Percentiles rank a stretch among this genome's conserved stretches.
These are phyloP conservation scores for Russula ochroleuca DNA, from an alignment of 768 basidiomycete species.

Conservation along the genomic window DNA sequence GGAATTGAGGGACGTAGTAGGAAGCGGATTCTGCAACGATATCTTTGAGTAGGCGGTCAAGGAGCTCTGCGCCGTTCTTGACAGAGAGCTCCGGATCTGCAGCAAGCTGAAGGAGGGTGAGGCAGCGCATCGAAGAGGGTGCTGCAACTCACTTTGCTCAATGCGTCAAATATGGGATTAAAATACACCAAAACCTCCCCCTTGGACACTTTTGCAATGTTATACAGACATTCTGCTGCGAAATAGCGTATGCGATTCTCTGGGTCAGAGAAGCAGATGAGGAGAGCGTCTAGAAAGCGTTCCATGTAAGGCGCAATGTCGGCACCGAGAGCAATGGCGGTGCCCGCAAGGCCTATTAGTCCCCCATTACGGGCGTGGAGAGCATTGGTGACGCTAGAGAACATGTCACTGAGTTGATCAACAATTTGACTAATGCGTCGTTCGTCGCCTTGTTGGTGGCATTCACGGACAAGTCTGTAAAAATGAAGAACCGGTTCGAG, in stretches of 20 bases:
- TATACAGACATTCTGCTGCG: slow-evolving; percentile 96
- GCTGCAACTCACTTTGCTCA: slow-evolving; percentile 75
- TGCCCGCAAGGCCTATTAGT: slow-evolving; percentile 91
- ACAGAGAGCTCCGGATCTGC: slow-evolving; percentile 95
- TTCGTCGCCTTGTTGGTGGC: slow-evolving; percentile 74
- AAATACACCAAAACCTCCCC: slow-evolving; percentile 96
- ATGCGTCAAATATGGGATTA: slow-evolving; percentile 95
- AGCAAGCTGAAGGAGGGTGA: slow-evolving; percentile 59
- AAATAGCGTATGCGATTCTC: slow-evolving; percentile 97
- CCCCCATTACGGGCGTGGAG: slow-evolving; percentile 92
- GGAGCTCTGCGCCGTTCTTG: slow-evolving; percentile 95
- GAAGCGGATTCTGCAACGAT: slow-evolving; percentile 97
- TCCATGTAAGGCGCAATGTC: slow-evolving; percentile 94
- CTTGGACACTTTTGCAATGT: slow-evolving; percentile 95
- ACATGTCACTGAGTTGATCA: slow-evolving; percentile 93
- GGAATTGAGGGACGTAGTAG: slow-evolving; percentile 85
- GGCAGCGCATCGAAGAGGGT: background rate
- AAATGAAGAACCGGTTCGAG: slow-evolving; percentile 4
- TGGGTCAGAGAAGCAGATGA: slow-evolving; percentile 88
- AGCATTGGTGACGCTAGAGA: slow-evolving; percentile 74
- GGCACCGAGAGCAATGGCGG: slow-evolving; percentile 93
- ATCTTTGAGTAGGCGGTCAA: slow-evolving; percentile 96
- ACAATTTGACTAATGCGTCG: slow-evolving; percentile 82
- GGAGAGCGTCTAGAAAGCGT: slow-evolving; percentile 82
- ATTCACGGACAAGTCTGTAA: slow-evolving; percentile 80